These are phyloP conservation scores for Microglena sp. DNA, from an alignment of 139 green algal genomes.

Conservation along the genomic window DNA sequence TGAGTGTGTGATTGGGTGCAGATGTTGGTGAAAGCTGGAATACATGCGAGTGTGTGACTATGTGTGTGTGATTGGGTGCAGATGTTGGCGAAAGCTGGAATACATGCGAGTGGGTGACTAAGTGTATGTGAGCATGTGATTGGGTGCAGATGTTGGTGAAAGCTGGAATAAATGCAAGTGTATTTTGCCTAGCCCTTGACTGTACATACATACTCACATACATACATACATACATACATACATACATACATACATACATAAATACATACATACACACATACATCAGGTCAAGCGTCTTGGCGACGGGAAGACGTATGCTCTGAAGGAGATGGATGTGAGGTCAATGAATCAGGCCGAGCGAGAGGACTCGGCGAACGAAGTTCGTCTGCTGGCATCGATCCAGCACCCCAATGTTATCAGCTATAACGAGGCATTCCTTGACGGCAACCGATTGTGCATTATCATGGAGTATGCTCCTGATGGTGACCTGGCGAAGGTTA, in stretches of 20 bases:
- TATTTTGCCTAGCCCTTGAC: no score
- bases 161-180: background rate
- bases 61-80: no score
- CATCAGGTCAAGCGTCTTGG: constrained; percentile 39
- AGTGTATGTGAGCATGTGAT: constrained; percentile 2
- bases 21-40: no score
- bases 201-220: no score
- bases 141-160: background rate
- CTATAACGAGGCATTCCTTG: constrained; percentile 68
- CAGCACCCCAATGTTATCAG: constrained; percentile 42
- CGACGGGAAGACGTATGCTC: constrained; percentile 6
- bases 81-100: no score
- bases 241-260: no score
- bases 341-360: background rate
- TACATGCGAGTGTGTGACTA: no score
- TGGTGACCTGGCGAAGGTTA: constrained; percentile 53
- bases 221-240: no score
- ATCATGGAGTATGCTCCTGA: constrained; percentile 71
- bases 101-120: no score
- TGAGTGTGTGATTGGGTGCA: constrained; percentile 4
- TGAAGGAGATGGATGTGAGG: constrained; percentile 11
- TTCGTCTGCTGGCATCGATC: constrained; percentile 63
- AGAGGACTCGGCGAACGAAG: constrained; percentile 56
- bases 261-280: no score
- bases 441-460: constrained; percentile 47